Evolutionary conservation across 2,329 filamentous ascomycete species (phyloP), one percentile per base, ranked within the genome.

Genomic region (Xenoacremonium recifei): DNA sequence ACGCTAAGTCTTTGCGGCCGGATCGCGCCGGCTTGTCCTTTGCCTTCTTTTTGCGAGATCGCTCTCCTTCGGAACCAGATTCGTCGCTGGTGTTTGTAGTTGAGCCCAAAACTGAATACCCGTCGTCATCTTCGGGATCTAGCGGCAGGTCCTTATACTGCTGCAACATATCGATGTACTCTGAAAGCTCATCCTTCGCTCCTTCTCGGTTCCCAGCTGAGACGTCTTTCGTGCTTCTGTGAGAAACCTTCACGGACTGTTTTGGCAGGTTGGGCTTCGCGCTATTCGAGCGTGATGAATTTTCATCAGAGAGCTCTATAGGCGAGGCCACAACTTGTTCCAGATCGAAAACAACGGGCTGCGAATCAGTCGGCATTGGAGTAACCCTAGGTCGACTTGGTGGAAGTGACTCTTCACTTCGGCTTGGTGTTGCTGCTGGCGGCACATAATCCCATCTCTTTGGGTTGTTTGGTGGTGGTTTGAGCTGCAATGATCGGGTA

Each of bases 91-190:
- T 42, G 23, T 54, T 51, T 18, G 47, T 46, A 12, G n/a, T 52
- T 36, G 23, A 18, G n/a, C 53, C 47, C 25, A 30, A n/a, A 27
- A 39, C 47, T n/a, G 31, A 46, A 33, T 40, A 50, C 29, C 71
- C 66, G 3, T 71, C 69, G 6, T 74, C 72, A 4, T 79, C 75
- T 20, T 75, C 72, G 6, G 61, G 57, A 42, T 77, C 75, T 5
- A 82, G 55, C 2, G 77, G 77, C 21, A 89, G 67, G 44, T 84
- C 68, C 44, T 78, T 76, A 21, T 79, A 75, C 41, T 77, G 70
- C 53, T 77, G 79, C 35, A 83, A 72, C 54, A 85, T 72, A 21
- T 76, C 65, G 44, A 93, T 89, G 40, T 79, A 77, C 25, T 78
- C 67, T 21, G 84, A 77, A 7, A 92, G 67, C 20, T 78, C 79